Evolutionary conservation across 2,329 filamentous ascomycete species (phyloP).

Genomic region (Sporothrix brasiliensis): DNA sequence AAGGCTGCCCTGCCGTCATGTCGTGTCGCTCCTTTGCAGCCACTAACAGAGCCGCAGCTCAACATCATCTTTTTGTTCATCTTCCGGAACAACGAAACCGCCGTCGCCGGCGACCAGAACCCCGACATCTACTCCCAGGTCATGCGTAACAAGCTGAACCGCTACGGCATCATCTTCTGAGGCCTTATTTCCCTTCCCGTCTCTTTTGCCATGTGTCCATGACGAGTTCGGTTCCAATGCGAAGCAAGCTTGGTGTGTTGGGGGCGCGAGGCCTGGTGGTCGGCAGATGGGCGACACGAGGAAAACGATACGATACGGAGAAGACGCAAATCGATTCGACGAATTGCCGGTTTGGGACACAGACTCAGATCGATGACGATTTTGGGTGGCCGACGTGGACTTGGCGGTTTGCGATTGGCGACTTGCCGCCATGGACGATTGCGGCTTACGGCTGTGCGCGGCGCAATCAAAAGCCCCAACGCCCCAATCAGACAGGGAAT

Average conservation of each 20-base stretch:
- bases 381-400: background rate
- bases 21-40: background rate
- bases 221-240: background rate
- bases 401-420: background rate
- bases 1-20: background rate
- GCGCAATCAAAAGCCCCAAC: no score
- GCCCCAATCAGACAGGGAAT: no score
- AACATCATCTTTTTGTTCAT: constrained; percentile 31
- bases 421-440: background rate
- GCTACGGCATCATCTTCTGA: constrained; percentile 29
- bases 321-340: constrained; percentile 5
- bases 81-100: constrained; percentile 23
- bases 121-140: constrained; percentile 32
- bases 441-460: no score
- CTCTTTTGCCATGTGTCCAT: background rate
- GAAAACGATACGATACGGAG: background rate
- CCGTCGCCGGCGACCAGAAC: constrained; percentile 27
- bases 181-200: no score
- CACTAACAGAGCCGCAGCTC: constrained; percentile 24
- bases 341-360: background rate
- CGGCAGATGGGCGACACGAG: no score
- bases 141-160: constrained; percentile 33
- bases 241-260: background rate
- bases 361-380: background rate
- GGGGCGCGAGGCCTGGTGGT: background rate